These are phyloP conservation scores for Pseudocercospora cruenta DNA, from an alignment of 2,329 filamentous ascomycete genomes.

Conservation along the genomic window DNA sequence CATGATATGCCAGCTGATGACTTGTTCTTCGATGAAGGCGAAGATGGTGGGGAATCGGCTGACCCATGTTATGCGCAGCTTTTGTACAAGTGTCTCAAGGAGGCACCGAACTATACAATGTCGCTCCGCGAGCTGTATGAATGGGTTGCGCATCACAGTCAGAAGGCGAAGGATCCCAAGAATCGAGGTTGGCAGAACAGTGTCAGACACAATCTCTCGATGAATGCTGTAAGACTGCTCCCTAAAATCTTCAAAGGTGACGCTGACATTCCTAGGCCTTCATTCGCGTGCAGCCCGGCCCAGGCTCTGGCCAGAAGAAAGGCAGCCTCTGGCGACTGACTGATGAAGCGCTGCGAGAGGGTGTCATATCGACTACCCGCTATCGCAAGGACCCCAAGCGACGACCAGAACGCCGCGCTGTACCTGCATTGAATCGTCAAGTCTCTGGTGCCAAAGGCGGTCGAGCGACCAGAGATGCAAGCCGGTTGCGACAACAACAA, in stretches of 20 bases:
- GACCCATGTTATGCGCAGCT: constrained; percentile 70
- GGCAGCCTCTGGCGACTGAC: constrained; percentile 77
- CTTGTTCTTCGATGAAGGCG: constrained; percentile 24
- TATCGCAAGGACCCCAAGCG: constrained; percentile 54
- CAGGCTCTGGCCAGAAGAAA: constrained; percentile 61
- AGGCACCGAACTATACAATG: constrained; percentile 68
- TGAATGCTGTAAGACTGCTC: constrained; percentile 90
- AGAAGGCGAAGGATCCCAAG: constrained; percentile 66
- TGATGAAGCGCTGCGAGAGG: constrained; percentile 67
- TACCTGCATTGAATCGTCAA: constrained; percentile 46
- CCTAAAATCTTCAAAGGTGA: no score
- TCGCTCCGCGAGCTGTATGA: constrained; percentile 84
- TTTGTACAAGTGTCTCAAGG: constrained; percentile 75
- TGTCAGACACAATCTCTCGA: constrained; percentile 91
- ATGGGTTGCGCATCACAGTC: constrained; percentile 84
- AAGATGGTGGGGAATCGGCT: constrained; percentile 24
- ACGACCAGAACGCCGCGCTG: constrained; percentile 36
- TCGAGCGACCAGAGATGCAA: constrained; percentile 43
- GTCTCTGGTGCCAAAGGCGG: constrained; percentile 52
- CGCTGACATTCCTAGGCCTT: constrained; percentile 54
- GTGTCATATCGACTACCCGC: constrained; percentile 81
- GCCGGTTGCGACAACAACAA: constrained; percentile 29
- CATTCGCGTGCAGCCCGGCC: constrained; percentile 52
- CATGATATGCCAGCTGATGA: constrained; percentile 13
- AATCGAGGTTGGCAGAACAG: constrained; percentile 86